These are phyloP conservation scores for Podospora pseudoanserina DNA, from an alignment of 495 filamentous ascomycete species.

Conservation along the genomic window DNA sequence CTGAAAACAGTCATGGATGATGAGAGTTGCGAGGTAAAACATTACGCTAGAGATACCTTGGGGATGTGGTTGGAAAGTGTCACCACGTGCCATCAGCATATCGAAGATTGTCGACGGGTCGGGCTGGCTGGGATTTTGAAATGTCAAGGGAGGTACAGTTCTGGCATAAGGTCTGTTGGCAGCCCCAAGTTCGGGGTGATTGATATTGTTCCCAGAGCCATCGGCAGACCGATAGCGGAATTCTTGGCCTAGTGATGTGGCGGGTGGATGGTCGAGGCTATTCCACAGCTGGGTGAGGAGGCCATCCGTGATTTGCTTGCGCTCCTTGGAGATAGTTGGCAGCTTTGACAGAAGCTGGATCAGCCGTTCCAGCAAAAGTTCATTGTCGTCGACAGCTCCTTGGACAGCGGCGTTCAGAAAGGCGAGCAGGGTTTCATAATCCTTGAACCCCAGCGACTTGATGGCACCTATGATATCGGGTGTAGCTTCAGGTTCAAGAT, in stretches of 20 bases:
- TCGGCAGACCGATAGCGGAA: slow-evolving; percentile 60
- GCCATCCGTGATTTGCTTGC: slow-evolving; percentile 31
- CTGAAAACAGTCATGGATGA: slow-evolving; percentile 67
- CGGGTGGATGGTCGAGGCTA: slow-evolving; percentile 62
- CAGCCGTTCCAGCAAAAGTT: slow-evolving; percentile 42
- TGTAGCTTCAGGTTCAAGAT: slow-evolving; percentile 24
- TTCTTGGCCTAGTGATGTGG: slow-evolving; percentile 43
- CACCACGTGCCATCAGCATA: slow-evolving; percentile 41
- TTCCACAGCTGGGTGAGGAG: slow-evolving; percentile 58
- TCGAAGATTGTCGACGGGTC: slow-evolving; percentile 70
- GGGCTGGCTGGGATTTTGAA: slow-evolving; percentile 58
- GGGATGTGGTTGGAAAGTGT: slow-evolving; percentile 53
- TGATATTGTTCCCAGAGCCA: slow-evolving; percentile 60
- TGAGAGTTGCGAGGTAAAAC: slow-evolving; percentile 79
- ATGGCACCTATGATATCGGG: slow-evolving; percentile 29
- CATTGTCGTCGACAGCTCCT: slow-evolving; percentile 36
- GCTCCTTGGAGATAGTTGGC: slow-evolving; percentile 28
- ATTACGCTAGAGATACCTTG: slow-evolving; percentile 75
- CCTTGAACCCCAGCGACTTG: slow-evolving; percentile 27
- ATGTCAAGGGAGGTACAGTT: slow-evolving; percentile 48
- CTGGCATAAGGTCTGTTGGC: slow-evolving; percentile 61
- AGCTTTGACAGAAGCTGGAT: slow-evolving; percentile 38
- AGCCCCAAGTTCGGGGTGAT: slow-evolving; percentile 59
- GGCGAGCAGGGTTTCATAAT: slow-evolving; percentile 34
- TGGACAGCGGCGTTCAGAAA: slow-evolving; percentile 32